phyloP scores from a whole-genome alignment of 306 rosid species.

The Casuarina cunninghamiana region DNA sequence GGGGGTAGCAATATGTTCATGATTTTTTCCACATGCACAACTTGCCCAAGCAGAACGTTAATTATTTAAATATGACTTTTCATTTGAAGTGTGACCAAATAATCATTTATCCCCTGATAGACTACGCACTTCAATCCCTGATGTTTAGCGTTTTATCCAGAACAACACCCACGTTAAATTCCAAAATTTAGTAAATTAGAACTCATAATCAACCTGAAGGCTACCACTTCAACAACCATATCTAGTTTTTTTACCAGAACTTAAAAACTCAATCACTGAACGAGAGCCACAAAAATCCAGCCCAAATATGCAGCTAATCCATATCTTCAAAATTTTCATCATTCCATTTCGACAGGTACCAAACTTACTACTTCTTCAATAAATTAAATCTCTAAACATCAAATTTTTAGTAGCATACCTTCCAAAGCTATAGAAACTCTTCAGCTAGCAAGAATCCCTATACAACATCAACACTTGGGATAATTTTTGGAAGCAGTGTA shows the following conservation, averaged over 20 bases:
- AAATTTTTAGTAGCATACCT: conserved; percentile 36
- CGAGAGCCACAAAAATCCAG: background rate
- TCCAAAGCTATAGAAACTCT: conserved; percentile 29
- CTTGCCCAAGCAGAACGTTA: background rate
- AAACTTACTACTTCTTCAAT: too few relatives aligned
- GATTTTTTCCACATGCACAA: background rate
- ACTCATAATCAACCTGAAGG: background rate
- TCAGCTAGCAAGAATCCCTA: conserved; percentile 34
- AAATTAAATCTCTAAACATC: background rate
- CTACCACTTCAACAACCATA: background rate
- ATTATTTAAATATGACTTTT: background rate
- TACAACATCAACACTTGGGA: conserved; percentile 65
- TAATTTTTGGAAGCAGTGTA: conserved; percentile 69
- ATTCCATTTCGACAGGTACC: background rate
- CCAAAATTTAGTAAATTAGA: background rate
- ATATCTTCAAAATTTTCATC: background rate
- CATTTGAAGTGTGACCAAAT: background rate
- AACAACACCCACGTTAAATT: background rate
- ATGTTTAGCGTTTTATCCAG: background rate
- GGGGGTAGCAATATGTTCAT: background rate
- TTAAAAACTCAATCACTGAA: background rate
- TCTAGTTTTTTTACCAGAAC: background rate
- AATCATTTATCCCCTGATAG: background rate
- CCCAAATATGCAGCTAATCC: background rate
- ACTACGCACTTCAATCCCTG: background rate